Evolutionary conservation across 768 basidiomycete genomes (phyloP).

Genomic region (Tylopilus balloui): DNA sequence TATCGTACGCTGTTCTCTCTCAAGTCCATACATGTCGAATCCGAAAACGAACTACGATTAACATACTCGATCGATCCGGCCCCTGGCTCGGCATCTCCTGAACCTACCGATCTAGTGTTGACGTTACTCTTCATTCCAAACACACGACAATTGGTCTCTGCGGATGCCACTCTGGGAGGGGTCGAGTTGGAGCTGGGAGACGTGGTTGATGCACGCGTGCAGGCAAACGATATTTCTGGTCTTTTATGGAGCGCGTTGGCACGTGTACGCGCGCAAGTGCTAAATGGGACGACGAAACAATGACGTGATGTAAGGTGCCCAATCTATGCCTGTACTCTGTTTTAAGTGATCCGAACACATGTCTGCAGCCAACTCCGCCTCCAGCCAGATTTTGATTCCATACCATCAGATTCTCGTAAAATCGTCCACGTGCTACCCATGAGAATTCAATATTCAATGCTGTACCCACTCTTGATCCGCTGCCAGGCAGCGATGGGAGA

Average conservation of each 20-base stretch:
- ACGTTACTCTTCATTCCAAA: slow-evolving; percentile 66
- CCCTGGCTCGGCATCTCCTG: slow-evolving; percentile 18
- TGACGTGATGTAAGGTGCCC: background rate
- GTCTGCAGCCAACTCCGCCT: background rate
- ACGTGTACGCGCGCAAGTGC: slow-evolving; percentile 30
- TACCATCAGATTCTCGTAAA: background rate
- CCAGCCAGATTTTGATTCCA: background rate
- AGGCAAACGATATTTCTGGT: slow-evolving; percentile 61
- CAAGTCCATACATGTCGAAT: slow-evolving; percentile 50
- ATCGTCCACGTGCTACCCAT: background rate
- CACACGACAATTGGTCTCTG: slow-evolving; percentile 60
- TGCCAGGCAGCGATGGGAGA: background rate
- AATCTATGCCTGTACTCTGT: background rate
- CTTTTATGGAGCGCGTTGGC: slow-evolving; percentile 58
- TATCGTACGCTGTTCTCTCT: slow-evolving; percentile 63
- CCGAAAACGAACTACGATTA: slow-evolving; percentile 76
- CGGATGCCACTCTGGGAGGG: slow-evolving; percentile 50
- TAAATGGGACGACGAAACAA: background rate
- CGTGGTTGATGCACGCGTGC: slow-evolving; percentile 56
- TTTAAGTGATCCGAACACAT: background rate
- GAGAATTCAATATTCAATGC: background rate
- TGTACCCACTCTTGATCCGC: background rate
- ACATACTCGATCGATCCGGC: slow-evolving; percentile 50
- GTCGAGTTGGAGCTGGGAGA: slow-evolving; percentile 54
- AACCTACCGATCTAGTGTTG: slow-evolving; percentile 41